Evolutionary conservation across 2,329 filamentous ascomycete genomes (phyloP).

Genomic region (Xylariaceae sp.): DNA sequence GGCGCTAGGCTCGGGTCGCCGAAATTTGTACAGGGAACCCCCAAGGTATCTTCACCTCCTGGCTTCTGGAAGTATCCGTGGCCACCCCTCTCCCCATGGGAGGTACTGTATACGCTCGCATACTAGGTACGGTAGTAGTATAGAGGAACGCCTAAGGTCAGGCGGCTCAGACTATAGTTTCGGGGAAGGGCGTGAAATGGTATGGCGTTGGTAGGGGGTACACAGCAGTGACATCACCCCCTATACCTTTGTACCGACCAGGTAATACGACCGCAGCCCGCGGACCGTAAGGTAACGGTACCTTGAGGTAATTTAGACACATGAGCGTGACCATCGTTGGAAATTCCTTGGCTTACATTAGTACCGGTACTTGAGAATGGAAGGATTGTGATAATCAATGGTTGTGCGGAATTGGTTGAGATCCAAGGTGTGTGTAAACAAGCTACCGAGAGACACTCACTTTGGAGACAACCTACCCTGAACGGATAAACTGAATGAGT

Average conservation of each 20-base stretch:
- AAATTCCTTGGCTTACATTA: too few species aligned
- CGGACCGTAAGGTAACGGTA: neutral
- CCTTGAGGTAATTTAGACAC: neutral
- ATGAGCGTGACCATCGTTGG: neutral
- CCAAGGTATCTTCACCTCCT: neutral
- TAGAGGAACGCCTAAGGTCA: neutral
- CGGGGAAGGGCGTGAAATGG: too few species aligned
- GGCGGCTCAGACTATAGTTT: neutral
- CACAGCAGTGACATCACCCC: neutral
- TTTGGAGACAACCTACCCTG: too few species aligned
- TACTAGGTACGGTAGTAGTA: neutral
- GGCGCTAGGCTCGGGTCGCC: conserved; percentile 13
- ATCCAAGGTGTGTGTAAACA: too few species aligned
- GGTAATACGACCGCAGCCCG: neutral
- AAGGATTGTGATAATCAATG: too few species aligned
- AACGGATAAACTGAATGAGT: too few species aligned
- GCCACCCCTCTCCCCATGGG: neutral
- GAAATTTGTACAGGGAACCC: conserved; percentile 5
- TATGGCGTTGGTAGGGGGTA: too few species aligned
- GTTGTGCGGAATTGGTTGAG: too few species aligned
- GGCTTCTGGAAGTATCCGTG: neutral
- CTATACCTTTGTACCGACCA: too few species aligned
- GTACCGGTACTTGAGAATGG: too few species aligned
- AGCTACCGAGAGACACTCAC: too few species aligned
- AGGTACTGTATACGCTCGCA: neutral